A percentile compares a stretch with the other conserved stretches of the same genome.
phyloP scores from a whole-genome alignment of 2,329 filamentous ascomycete species.

The Diplodia scrobiculata region DNA sequence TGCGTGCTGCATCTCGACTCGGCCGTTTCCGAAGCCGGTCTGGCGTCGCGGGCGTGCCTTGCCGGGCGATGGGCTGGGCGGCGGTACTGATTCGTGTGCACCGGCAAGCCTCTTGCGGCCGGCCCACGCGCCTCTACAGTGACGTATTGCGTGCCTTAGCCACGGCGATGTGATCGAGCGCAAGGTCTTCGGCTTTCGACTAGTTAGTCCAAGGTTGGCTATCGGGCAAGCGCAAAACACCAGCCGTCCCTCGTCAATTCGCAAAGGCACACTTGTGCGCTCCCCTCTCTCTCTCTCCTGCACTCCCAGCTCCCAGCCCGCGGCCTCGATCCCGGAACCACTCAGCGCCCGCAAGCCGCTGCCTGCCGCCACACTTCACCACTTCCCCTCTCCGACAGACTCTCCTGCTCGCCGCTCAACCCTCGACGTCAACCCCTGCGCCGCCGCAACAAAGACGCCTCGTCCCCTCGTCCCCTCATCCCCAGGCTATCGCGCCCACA shows the following conservation, averaged over 20 bases:
- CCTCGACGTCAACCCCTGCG: neutral
- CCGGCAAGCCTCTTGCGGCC: slow-evolving; percentile 14
- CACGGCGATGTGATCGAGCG: slow-evolving; percentile 18
- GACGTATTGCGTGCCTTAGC: slow-evolving; percentile 27
- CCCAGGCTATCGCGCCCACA: slow-evolving; percentile 17
- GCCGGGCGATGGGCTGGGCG: slow-evolving; percentile 17
- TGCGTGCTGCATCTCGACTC: slow-evolving; percentile 15
- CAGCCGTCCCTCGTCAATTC: slow-evolving; percentile 26
- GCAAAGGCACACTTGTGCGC: slow-evolving; percentile 4
- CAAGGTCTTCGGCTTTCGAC: slow-evolving; percentile 11
- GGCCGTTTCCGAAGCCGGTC: slow-evolving; percentile 27
- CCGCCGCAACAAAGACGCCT: slow-evolving; percentile 16
- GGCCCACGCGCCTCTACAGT: slow-evolving; percentile 24
- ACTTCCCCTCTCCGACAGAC: slow-evolving; percentile 7
- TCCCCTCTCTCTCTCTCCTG: slow-evolving; percentile 16
- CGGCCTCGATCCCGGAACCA: slow-evolving; percentile 10
- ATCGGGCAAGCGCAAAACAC: slow-evolving; percentile 22
- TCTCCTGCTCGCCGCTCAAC: slow-evolving; percentile 13
- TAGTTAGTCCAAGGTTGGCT: slow-evolving; percentile 7
- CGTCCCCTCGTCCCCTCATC: neutral
- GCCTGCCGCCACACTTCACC: slow-evolving; percentile 25
- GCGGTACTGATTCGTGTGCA: slow-evolving; percentile 6
- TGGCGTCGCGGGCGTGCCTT: slow-evolving; percentile 24
- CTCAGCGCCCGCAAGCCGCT: slow-evolving; percentile 22
- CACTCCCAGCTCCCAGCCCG: slow-evolving; percentile 8